Percentiles rank a stretch among this genome's conserved stretches.
Conservation (phyloP, 2,329 filamentous ascomycete species). For the Microdochium nivale region DNA sequence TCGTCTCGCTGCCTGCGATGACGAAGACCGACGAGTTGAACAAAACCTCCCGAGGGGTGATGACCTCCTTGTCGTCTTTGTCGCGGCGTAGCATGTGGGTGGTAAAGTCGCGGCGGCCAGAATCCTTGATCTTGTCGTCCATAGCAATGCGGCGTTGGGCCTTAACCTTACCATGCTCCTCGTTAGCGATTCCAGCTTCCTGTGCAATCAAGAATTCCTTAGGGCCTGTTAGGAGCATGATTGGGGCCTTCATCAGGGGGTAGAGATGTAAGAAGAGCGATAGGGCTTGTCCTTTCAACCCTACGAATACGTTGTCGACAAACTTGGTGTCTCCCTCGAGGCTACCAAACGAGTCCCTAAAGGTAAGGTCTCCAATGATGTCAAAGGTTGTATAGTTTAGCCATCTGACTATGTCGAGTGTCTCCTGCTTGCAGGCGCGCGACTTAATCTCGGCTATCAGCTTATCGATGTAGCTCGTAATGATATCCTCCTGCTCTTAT, state of each 20-base stretch:
- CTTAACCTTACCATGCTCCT: conserved; percentile 5
- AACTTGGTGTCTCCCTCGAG: conserved; percentile 9
- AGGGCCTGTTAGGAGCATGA: conserved; percentile 1
- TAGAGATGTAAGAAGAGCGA: not conserved
- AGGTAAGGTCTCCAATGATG: conserved; percentile 27
- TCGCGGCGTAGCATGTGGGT: conserved; percentile 8
- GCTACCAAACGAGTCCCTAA: conserved; percentile 31
- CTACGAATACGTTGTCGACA: not conserved
- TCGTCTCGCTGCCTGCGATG: conserved; percentile 10
- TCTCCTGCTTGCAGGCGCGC: not conserved
- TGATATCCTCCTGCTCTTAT: conserved; percentile 12
- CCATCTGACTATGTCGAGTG: conserved; percentile 10
- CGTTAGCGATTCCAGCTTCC: conserved; percentile 5
- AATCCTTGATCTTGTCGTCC: not conserved
- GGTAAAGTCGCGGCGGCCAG: conserved; percentile 3
- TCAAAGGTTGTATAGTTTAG: conserved; percentile 7
- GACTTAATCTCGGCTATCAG: not conserved
- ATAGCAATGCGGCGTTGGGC: not conserved
- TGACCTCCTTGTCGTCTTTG: conserved; percentile 3
- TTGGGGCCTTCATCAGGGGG: conserved; percentile 2
- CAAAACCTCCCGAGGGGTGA: conserved; percentile 4
- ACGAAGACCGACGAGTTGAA: conserved; percentile 6
- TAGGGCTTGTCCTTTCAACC: not conserved
- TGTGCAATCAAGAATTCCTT: conserved; percentile 4
- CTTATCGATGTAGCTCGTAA: conserved; percentile 7